Evolutionary conservation across 352 stramenopile genomes (phyloP).

Genomic region (Phytophthora pinifolia): DNA sequence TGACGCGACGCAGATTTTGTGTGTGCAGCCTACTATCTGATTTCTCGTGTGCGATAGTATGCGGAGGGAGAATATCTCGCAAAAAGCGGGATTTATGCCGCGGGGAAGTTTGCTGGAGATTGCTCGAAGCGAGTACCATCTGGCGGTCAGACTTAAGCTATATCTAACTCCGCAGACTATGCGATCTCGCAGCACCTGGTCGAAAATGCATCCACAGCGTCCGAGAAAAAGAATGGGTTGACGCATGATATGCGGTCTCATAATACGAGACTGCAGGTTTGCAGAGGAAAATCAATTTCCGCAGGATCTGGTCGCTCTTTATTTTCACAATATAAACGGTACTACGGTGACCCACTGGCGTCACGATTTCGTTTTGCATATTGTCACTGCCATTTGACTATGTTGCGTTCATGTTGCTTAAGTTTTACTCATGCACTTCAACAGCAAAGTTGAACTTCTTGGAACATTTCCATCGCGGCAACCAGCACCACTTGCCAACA

Average conservation of each 20-base stretch:
- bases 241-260: no score
- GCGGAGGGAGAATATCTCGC: slow-evolving; percentile 3
- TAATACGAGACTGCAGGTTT: neutral
- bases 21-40: neutral
- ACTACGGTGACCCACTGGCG: neutral
- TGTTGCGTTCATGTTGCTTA: no score
- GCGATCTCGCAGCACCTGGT: neutral
- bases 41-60: slow-evolving; percentile 4
- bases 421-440: no score
- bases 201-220: neutral
- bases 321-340: neutral
- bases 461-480: no score
- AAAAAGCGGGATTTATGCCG: neutral
- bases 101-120: neutral
- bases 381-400: no score
- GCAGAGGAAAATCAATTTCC: neutral
- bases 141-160: neutral
- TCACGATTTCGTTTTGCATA: neutral
- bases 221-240: neutral
- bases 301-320: neutral
- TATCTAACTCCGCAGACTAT: slow-evolving; percentile 5
- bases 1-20: neutral
- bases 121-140: slow-evolving; percentile 2
- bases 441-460: no score
- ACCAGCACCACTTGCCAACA: no score